Evolutionary conservation across 495 filamentous ascomycete species (phyloP).

Genomic region (Trichocladium antarcticum): DNA sequence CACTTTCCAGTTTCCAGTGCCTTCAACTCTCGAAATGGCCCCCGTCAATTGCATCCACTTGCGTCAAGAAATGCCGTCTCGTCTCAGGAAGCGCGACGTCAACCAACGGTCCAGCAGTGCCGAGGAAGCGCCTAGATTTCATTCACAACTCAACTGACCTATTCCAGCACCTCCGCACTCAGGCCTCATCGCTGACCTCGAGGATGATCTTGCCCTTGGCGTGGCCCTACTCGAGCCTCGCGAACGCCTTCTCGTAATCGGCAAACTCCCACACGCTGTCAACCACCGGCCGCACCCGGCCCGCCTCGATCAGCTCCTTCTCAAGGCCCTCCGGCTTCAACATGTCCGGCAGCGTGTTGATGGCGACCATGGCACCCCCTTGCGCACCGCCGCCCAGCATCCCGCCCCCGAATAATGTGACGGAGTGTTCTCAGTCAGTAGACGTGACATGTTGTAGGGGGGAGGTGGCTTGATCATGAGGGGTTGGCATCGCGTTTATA

Average conservation of each 20-base stretch:
- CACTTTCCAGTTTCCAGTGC: neutral
- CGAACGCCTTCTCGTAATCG: constrained; percentile 52
- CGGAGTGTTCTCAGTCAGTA: no score
- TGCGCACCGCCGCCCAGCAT: constrained; percentile 48
- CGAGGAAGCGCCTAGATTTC: neutral
- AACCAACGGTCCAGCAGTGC: constrained; percentile 6
- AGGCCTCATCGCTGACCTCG: constrained; percentile 21
- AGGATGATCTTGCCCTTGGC: constrained; percentile 63
- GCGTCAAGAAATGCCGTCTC: no score
- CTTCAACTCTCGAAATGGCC: no score
- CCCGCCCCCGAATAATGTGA: no score
- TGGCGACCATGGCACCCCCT: constrained; percentile 36
- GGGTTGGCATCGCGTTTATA: neutral
- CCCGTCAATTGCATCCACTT: constrained; percentile 12
- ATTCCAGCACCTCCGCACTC: constrained; percentile 15
- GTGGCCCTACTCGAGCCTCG: constrained; percentile 49
- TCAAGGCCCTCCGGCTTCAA: constrained; percentile 27
- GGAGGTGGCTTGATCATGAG: no score
- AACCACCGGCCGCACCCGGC: constrained; percentile 49
- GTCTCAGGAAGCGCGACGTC: neutral
- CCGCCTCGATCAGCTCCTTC: constrained; percentile 43
- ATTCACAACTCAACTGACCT: neutral
- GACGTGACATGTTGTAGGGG: no score
- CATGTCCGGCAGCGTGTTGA: constrained; percentile 39
- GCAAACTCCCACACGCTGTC: constrained; percentile 52